Evolutionary conservation across 495 filamentous ascomycete species (phyloP).

Genomic region (Hypoxylon lienhwacheense): DNA sequence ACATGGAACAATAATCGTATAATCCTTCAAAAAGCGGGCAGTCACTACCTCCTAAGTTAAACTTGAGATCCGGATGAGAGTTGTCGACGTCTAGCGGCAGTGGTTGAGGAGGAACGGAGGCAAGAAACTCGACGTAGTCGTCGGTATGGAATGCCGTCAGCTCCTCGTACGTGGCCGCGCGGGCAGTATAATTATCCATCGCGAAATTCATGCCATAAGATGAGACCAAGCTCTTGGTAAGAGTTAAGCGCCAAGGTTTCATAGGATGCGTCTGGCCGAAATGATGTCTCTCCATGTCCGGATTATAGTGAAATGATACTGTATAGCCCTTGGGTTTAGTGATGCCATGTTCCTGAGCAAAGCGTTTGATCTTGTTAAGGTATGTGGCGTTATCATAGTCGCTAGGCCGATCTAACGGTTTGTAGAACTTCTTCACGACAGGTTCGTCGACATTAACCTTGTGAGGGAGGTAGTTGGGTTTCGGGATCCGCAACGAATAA

Average conservation of each 20-base stretch:
- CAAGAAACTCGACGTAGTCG: conserved; percentile 89
- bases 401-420: conserved; percentile 54
- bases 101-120: conserved; percentile 53
- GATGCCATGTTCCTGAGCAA: conserved; percentile 74
- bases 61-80: conserved; percentile 57
- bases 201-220: conserved; percentile 93
- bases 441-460: conserved; percentile 47
- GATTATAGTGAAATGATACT: conserved; percentile 96
- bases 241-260: conserved; percentile 96
- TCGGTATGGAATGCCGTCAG: conserved; percentile 80
- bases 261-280: conserved; percentile 95
- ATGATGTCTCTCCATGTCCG: conserved; percentile 93
- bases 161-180: conserved; percentile 83
- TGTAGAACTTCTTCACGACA: conserved; percentile 72
- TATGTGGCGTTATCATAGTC: conserved; percentile 61
- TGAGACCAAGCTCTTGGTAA: conserved; percentile 91
- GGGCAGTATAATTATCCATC: conserved; percentile 88
- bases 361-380: conserved; percentile 65
- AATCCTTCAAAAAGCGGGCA: conserved; percentile 96
- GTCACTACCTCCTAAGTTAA: conserved; percentile 86
- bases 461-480: conserved; percentile 55
- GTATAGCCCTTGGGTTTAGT: conserved; percentile 75
- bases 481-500: conserved; percentile 45
- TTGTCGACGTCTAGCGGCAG: conserved; percentile 54
- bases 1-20: conserved; percentile 92